These are phyloP conservation scores for Mucor velutinosus DNA, from an alignment of 371 early-diverging fungal species.

Conservation along the genomic window DNA sequence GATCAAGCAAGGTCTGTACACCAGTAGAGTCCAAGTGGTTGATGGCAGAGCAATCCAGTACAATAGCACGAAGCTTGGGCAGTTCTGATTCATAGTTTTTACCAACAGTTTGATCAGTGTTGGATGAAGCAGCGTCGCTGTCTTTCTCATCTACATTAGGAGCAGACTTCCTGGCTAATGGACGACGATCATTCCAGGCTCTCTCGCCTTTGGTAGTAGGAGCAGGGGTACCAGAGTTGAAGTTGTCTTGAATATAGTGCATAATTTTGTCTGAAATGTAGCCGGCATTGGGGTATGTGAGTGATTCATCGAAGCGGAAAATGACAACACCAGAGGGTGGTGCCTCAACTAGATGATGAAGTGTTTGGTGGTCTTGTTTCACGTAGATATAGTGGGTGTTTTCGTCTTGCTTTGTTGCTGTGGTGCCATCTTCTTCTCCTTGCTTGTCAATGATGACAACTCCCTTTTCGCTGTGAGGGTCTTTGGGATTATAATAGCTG, in stretches of 20 bases:
- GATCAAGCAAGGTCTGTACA: slow-evolving; percentile 26
- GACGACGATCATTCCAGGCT: slow-evolving; percentile 19
- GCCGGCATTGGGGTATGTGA: slow-evolving; percentile 66
- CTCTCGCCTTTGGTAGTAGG: slow-evolving; percentile 19
- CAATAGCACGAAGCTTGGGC: slow-evolving; percentile 51
- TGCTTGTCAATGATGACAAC: not conserved
- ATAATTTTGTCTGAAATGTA: slow-evolving; percentile 43
- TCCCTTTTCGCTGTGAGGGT: not conserved
- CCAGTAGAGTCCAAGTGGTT: slow-evolving; percentile 53
- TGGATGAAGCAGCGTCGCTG: slow-evolving; percentile 5
- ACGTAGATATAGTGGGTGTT: slow-evolving; percentile 20
- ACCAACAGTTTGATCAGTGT: not conserved
- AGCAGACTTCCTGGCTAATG: slow-evolving; percentile 13
- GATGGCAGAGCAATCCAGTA: slow-evolving; percentile 63
- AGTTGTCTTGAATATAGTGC: slow-evolving; percentile 27
- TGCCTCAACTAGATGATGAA: slow-evolving; percentile 19
- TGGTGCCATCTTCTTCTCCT: not conserved
- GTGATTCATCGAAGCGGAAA: slow-evolving; percentile 56
- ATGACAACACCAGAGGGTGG: slow-evolving; percentile 58
- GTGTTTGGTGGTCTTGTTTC: slow-evolving; percentile 16
- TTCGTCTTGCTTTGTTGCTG: slow-evolving; percentile 8
- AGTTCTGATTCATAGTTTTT: not conserved
- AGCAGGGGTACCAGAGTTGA: slow-evolving; percentile 16
- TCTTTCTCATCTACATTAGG: slow-evolving; percentile 19
- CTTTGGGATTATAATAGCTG: not conserved